phyloP scores from a whole-genome alignment of 2,329 filamentous ascomycete species.

The Phymatotrichopsis omnivora region DNA sequence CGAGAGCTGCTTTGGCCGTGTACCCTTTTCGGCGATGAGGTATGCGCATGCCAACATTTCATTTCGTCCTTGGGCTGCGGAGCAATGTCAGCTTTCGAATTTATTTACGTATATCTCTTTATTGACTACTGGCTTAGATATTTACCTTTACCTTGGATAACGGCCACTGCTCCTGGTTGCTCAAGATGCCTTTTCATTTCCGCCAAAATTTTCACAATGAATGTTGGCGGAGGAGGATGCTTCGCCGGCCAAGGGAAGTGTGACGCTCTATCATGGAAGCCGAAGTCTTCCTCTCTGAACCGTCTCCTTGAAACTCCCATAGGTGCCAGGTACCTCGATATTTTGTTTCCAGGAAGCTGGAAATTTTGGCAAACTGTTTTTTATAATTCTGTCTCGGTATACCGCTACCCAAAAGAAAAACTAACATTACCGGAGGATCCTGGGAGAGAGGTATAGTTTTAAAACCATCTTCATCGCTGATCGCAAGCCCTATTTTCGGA shows the following conservation, averaged over 20 bases:
- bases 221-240: conserved; percentile 82
- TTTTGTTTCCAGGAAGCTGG: conserved; percentile 80
- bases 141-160: conserved; percentile 36
- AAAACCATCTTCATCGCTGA: too few species aligned
- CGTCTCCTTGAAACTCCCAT: conserved; percentile 96
- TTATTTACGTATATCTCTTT: too few species aligned
- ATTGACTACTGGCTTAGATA: too few species aligned
- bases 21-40: conserved; percentile 74
- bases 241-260: conserved; percentile 96
- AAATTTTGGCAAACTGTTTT: too few species aligned
- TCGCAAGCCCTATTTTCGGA: too few species aligned
- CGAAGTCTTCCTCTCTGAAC: conserved; percentile 83
- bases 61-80: conserved; percentile 88
- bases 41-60: conserved; percentile 84
- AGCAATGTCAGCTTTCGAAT: background rate
- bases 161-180: too few species aligned
- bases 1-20: conserved; percentile 52
- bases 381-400: too few species aligned
- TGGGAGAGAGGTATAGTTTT: too few species aligned
- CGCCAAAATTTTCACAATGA: conserved; percentile 80
- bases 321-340: conserved; percentile 83
- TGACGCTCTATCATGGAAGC: too few species aligned
- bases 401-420: too few species aligned
- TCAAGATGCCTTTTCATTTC: conserved; percentile 85
- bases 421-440: too few species aligned